Evolutionary conservation across 345 rosid species (phyloP), one percentile per base, ranked within the genome.

Genomic region (Corchorus capsularis): DNA sequence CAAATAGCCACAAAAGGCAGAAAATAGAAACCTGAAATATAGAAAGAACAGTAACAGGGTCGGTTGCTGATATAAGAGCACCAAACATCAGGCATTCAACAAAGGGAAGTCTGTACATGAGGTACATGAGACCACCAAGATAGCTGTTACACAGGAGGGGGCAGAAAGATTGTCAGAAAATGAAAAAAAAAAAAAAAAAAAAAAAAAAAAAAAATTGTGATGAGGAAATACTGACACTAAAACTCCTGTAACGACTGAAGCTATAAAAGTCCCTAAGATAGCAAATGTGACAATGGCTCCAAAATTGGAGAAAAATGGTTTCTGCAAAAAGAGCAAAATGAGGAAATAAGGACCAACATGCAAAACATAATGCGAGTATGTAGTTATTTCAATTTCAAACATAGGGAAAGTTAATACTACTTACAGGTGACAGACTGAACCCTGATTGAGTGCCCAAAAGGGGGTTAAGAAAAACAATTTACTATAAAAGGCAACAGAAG

Each of bases 31-130:
- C 99, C 99, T 96, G 99, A 80, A 96, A 96, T 84, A 93, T 93
- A 71, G 99, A 96, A 74, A 96, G 81, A 67, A 96, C 99, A 6
- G 99, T 96, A 77, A 96, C 99, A 82, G 99, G 99, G 84, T 96
- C 99, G 0, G 99, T 96, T 71, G 99, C 99, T 13, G 99, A 96
- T 85, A 96, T 96, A 64, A 96, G 95, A 75, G 99, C 93, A 74
- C 99, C 99, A 82, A 96, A 96, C 98, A 93, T 96, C 68, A 96
- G 87, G 75, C 99, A 96, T 83, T 96, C 99, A 72, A 92, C 90
- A 53, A 93, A 88, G 15, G 99, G 99, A 77, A 96, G 96, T 74
- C 69, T 84, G 83, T 91, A 96, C 95, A 93, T 96, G 80, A 93
- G 95, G 83, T 47, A 91, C 82, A 85, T 73, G 72, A 90, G 75